Evolutionary conservation across 768 basidiomycete species (phyloP).

Genomic region (Mycena pura): DNA sequence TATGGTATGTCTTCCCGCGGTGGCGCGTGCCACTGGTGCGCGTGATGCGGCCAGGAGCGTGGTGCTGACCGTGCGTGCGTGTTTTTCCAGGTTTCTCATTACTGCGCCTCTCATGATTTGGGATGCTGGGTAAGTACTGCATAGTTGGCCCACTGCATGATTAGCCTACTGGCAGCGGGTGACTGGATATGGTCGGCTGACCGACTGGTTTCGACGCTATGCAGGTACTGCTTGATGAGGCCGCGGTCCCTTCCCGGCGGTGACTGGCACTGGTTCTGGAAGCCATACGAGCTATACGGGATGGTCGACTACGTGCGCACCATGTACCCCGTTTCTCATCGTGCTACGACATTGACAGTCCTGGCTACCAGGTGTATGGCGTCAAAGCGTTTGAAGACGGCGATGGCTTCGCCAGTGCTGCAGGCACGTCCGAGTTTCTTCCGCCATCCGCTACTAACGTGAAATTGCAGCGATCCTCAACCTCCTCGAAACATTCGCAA

Average conservation of each 20-base stretch:
- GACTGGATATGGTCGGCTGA: too few species aligned
- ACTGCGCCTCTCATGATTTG: constrained; percentile 69
- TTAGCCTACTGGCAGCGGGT: too few species aligned
- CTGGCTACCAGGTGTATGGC: constrained; percentile 67
- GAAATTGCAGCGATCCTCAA: constrained; percentile 66
- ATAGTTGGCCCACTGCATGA: too few species aligned
- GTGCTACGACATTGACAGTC: background rate
- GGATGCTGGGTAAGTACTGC: constrained; percentile 63
- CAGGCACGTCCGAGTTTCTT: constrained; percentile 51
- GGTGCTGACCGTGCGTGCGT: background rate
- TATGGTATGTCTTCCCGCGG: constrained; percentile 39
- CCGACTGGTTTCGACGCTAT: constrained; percentile 36
- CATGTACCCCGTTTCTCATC: constrained; percentile 7
- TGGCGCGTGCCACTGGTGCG: too few species aligned
- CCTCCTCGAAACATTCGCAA: constrained; percentile 72
- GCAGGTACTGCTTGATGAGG: constrained; percentile 43
- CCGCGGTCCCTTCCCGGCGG: constrained; percentile 63
- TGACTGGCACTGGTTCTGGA: constrained; percentile 87
- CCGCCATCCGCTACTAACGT: background rate
- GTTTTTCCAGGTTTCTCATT: constrained; percentile 52
- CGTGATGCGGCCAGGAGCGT: too few species aligned
- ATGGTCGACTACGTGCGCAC: constrained; percentile 47
- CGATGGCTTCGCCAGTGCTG: constrained; percentile 79
- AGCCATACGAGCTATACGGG: constrained; percentile 72
- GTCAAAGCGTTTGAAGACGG: constrained; percentile 62